A percentile compares a stretch with the other conserved stretches of the same genome.
These are phyloP conservation scores for Plasmopara muralis DNA, from an alignment of 352 stramenopile genomes.

Conservation along the genomic window DNA sequence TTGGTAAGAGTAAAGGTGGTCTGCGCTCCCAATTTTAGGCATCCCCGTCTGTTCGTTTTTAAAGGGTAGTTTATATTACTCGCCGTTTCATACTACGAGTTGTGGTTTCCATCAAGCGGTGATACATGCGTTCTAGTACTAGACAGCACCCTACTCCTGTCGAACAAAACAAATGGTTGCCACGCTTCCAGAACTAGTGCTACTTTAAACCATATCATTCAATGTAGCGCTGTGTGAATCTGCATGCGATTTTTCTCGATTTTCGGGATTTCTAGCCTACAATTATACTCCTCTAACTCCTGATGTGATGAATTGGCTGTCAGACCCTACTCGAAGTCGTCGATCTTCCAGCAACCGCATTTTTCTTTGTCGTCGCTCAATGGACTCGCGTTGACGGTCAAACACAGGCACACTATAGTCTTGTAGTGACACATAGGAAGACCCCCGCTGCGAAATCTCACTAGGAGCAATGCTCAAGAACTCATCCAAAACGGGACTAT, in stretches of 20 bases:
- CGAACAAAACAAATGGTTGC: too few species aligned
- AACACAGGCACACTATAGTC: slow-evolving; percentile 75
- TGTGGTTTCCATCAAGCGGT: not conserved
- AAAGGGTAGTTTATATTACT: not conserved
- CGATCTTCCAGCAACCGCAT: slow-evolving; percentile 59
- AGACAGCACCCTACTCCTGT: not conserved
- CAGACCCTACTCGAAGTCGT: slow-evolving; percentile 35
- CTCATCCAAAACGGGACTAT: slow-evolving; percentile 51
- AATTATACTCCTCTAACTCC: slow-evolving; percentile 13
- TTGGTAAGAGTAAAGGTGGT: slow-evolving; percentile 78
- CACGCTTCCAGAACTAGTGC: too few species aligned
- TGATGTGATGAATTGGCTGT: slow-evolving; percentile 25
- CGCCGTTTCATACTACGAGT: not conserved
- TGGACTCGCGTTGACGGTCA: slow-evolving; percentile 66
- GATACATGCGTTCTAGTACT: not conserved
- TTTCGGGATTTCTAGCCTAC: slow-evolving; percentile 3
- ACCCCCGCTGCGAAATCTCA: slow-evolving; percentile 67
- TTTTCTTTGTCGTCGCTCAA: slow-evolving; percentile 71
- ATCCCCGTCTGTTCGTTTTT: not conserved
- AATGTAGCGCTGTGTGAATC: too few species aligned
- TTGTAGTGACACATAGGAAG: slow-evolving; percentile 75
- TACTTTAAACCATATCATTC: too few species aligned
- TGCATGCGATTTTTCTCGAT: too few species aligned
- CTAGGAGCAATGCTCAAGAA: slow-evolving; percentile 70
- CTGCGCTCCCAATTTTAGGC: slow-evolving; percentile 69